A percentile compares a stretch with the other conserved stretches of the same genome.
Evolutionary conservation across 129 eudicot genomes (phyloP).

Genomic region (Flaveria brownii): DNA sequence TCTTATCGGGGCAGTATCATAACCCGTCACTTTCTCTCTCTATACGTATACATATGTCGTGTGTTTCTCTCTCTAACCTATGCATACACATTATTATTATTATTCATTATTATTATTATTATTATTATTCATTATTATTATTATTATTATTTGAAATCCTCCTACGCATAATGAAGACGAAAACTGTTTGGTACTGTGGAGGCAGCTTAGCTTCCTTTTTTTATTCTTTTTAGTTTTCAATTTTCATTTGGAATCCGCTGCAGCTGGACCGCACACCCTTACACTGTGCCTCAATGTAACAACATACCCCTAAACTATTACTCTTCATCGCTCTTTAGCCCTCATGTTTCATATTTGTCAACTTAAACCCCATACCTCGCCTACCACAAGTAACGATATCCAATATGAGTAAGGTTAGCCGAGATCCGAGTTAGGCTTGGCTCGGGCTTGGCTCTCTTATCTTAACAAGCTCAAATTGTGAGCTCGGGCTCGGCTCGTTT

Average conservation of each 20-base stretch:
- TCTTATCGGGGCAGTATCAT: constrained; percentile 36
- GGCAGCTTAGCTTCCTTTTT: constrained; percentile 9
- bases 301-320: constrained; percentile 5
- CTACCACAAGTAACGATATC: too few relatives aligned
- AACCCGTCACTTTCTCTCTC: constrained; percentile 33
- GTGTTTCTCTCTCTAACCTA: too few relatives aligned
- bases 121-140: too few relatives aligned
- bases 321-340: not conserved
- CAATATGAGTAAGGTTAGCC: too few relatives aligned
- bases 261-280: constrained; percentile 41
- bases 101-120: too few relatives aligned
- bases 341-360: not conserved
- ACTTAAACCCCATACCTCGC: not conserved
- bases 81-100: too few relatives aligned
- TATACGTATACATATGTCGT: not conserved
- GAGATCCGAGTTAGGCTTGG: too few relatives aligned
- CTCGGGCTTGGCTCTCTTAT: too few relatives aligned
- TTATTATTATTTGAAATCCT: too few relatives aligned
- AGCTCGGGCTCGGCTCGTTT: too few relatives aligned
- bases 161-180: constrained; percentile 14
- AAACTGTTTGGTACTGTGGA: constrained; percentile 33
- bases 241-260: constrained; percentile 33
- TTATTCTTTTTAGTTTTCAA: constrained; percentile 17
- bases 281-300: constrained; percentile 18
- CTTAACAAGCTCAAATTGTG: too few relatives aligned